phyloP scores from a whole-genome alignment of 495 filamentous ascomycete genomes.

The Aspergillus taichungensis region DNA sequence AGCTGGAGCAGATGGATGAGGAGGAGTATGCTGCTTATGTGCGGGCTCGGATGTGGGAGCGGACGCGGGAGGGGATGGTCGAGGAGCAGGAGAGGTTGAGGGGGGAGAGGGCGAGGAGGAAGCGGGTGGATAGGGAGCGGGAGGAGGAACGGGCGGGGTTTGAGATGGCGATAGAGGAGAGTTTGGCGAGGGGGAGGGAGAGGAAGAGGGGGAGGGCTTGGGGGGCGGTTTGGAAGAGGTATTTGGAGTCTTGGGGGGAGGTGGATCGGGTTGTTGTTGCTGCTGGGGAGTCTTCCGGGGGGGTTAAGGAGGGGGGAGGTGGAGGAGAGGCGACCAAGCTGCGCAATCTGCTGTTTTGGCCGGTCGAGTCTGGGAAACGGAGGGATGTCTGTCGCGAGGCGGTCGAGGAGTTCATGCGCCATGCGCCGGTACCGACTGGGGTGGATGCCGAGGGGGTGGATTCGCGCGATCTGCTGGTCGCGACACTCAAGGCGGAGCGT shows the following conservation, averaged over 20 bases:
- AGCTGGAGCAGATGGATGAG: constrained; percentile 80
- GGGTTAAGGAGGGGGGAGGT: constrained; percentile 2
- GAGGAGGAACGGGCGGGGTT: constrained; percentile 27
- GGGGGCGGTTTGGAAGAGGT: constrained; percentile 53
- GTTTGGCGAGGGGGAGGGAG: constrained; percentile 42
- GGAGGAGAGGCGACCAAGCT: constrained; percentile 9
- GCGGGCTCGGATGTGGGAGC: constrained; percentile 86
- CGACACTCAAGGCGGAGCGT: constrained; percentile 71
- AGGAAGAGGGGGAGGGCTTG: constrained; percentile 40
- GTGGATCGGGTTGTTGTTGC: constrained; percentile 29
- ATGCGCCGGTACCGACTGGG: constrained; percentile 31
- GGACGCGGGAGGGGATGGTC: constrained; percentile 56
- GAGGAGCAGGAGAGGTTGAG: constrained; percentile 57
- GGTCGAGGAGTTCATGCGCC: constrained; percentile 54
- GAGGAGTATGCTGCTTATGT: constrained; percentile 86
- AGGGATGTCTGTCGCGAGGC: constrained; percentile 53
- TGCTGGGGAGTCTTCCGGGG: not conserved
- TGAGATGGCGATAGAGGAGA: constrained; percentile 42
- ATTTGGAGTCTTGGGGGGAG: constrained; percentile 53
- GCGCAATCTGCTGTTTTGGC: constrained; percentile 64
- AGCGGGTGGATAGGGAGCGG: constrained; percentile 23
- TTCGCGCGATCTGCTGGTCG: constrained; percentile 30
- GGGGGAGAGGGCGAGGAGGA: constrained; percentile 43
- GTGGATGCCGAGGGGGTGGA: constrained; percentile 13
- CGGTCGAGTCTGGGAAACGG: constrained; percentile 54